Evolutionary conservation across 441 rosid species (phyloP), one percentile per base, ranked within the genome.

Genomic region (Viola pubescens): DNA sequence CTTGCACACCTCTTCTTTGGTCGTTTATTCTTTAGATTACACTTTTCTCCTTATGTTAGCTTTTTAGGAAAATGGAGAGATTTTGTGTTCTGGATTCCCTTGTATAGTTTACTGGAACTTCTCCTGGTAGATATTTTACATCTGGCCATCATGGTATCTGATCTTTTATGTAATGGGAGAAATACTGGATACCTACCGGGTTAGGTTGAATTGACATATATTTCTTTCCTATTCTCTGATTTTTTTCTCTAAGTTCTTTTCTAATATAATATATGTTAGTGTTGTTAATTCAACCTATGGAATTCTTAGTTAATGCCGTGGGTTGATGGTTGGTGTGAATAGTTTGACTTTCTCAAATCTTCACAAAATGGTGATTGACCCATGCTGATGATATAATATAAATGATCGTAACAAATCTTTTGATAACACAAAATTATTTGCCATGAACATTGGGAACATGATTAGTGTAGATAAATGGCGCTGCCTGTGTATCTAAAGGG

Each of bases 51-150:
- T 40, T 48, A 41, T 63, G 66, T 61, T 65, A 60, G 68, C 59
- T 41, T n/a, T 12, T 12, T 60, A 61, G 41, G 65, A 64, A 62
- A 62, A 41, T 41, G 62, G 44, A 67, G 69, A 69, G 61, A 43
- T 13, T 67, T 70, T 73, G 72, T 63, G 67, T 56, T 48, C 61
- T 63, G 60, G 53, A 71, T 72, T n/a, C 70, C 64, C 2, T 42
- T 75, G 84, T 79, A 77, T 72, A 77, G 81, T 57, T 48, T 66
- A 58, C 65, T 60, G 64, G 63, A 70, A 47, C 41, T 34, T 11
- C 4, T 57, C 54, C 65, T 67, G 66, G 75, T 75, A 61, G 54
- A 19, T 51, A 54, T 40, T 54, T 12, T 59, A 14, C 47, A 48
- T 63, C 38, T 11, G 14, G n/a, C 13, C 10, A 4, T 4, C n/a